phyloP scores from a whole-genome alignment of 2,329 filamentous ascomycete species.

The Penicillium sp. region DNA sequence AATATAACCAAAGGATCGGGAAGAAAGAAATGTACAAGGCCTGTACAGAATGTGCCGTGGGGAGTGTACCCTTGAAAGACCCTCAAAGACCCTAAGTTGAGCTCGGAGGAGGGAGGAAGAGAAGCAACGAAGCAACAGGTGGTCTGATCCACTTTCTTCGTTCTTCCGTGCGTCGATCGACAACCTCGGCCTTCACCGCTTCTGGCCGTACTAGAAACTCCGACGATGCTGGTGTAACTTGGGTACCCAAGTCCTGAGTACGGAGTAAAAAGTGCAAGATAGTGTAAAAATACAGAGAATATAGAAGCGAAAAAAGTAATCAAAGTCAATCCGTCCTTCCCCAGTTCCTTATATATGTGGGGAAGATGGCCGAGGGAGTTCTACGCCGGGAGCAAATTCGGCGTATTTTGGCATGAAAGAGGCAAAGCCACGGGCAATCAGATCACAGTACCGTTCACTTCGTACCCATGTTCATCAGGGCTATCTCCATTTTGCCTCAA shows the following conservation, averaged over 20 bases:
- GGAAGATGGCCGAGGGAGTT: slow-evolving; percentile 4
- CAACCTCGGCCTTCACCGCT: slow-evolving; percentile 7
- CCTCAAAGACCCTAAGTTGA: not conserved
- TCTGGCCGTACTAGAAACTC: not conserved
- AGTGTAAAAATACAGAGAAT: no score
- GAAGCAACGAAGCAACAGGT: slow-evolving; percentile 7
- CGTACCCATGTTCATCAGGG: not conserved
- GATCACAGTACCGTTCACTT: not conserved
- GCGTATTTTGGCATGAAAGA: not conserved
- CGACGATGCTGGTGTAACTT: not conserved
- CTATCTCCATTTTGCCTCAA: not conserved
- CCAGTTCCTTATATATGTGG: not conserved
- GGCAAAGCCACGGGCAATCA: not conserved
- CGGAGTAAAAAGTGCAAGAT: no score
- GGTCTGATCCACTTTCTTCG: slow-evolving; percentile 8
- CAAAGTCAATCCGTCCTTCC: not conserved
- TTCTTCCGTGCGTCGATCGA: slow-evolving; percentile 4
- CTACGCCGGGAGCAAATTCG: not conserved
- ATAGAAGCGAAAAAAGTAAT: not conserved
- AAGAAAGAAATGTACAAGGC: not conserved
- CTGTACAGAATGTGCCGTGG: not conserved
- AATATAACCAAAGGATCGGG: not conserved
- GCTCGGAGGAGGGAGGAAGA: slow-evolving; percentile 4
- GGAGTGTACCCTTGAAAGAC: not conserved
- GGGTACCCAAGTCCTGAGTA: no score